Evolutionary conservation across 108 stramenopile genomes (phyloP).

Genomic region (Cyclotella distinguenda): DNA sequence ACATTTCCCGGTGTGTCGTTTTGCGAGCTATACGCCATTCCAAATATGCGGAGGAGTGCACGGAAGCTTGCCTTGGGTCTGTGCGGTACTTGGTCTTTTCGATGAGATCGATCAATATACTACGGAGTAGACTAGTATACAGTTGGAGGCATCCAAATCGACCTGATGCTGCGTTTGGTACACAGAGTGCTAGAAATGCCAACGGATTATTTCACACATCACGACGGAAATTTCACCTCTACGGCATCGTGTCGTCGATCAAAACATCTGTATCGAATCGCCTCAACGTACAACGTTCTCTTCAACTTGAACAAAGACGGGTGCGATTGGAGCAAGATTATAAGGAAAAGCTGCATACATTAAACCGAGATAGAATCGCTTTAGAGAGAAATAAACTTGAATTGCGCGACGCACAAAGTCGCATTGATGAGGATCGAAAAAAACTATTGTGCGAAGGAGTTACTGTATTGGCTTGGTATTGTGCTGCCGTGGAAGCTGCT

Average conservation of each 20-base stretch:
- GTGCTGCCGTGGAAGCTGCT: slow-evolving; percentile 6
- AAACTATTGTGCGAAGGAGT: slow-evolving; percentile 33
- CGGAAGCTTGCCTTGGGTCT: slow-evolving; percentile 28
- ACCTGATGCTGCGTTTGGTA: neutral
- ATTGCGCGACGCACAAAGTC: slow-evolving; percentile 7
- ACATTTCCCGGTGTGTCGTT: slow-evolving; percentile 14
- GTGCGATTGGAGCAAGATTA: slow-evolving; percentile 17
- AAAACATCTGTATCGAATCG: neutral
- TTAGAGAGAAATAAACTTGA: slow-evolving; percentile 21
- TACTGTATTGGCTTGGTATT: slow-evolving; percentile 39
- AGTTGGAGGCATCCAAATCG: neutral
- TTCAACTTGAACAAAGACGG: slow-evolving; percentile 20
- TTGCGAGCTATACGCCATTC: slow-evolving; percentile 23
- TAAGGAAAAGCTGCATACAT: slow-evolving; percentile 24
- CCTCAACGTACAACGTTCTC: slow-evolving; percentile 1
- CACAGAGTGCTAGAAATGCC: neutral
- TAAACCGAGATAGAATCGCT: slow-evolving; percentile 32
- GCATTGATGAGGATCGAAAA: slow-evolving; percentile 26
- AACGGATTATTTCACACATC: neutral
- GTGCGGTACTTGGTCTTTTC: slow-evolving; percentile 38
- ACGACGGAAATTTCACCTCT: slow-evolving; percentile 12
- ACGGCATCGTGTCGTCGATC: slow-evolving; percentile 16
- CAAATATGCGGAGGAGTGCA: slow-evolving; percentile 21
- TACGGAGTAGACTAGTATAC: slow-evolving; percentile 18
- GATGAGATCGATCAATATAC: slow-evolving; percentile 22